Percentiles rank a stretch among this genome's conserved stretches.
Evolutionary conservation across 2,329 filamentous ascomycete genomes (phyloP).

Genomic region (Alternaria brassicicola): DNA sequence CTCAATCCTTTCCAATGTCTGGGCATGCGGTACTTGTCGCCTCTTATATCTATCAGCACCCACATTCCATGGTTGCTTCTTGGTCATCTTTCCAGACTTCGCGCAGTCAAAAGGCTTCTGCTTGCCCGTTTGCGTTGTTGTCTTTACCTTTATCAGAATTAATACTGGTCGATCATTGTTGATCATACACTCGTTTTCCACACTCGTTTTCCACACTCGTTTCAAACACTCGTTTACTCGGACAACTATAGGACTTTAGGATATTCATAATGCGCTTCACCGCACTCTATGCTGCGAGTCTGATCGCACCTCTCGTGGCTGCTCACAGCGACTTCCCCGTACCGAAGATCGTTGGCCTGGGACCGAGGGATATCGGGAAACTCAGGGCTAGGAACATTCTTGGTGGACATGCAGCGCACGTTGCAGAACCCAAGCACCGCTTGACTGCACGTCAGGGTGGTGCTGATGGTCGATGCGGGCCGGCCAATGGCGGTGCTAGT

Average conservation of each 20-base stretch:
- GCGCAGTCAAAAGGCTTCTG: conserved; percentile 9
- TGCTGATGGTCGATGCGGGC: conserved; percentile 42
- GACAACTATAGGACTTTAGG: neutral
- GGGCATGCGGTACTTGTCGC: conserved; percentile 4
- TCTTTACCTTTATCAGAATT: conserved; percentile 6
- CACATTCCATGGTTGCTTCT: neutral
- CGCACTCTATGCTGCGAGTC: conserved; percentile 33
- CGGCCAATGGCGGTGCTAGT: conserved; percentile 30
- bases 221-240: conserved; percentile 12
- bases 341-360: conserved; percentile 44
- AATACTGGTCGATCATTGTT: conserved; percentile 10
- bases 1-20: conserved; percentile 5
- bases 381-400: conserved; percentile 37
- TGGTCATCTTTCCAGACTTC: conserved; percentile 16
- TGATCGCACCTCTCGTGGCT: conserved; percentile 39
- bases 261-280: conserved; percentile 40
- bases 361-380: conserved; percentile 23
- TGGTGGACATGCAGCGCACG: conserved; percentile 20
- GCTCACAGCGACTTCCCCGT: conserved; percentile 38
- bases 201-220: conserved; percentile 11
- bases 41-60: conserved; percentile 7
- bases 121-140: conserved; percentile 24
- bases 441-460: conserved; percentile 43
- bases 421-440: conserved; percentile 17
- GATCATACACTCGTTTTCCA: neutral